A percentile compares a stretch with the other conserved stretches of the same genome.
Conservation (phyloP, 441 rosid species). For the Isatis lusitanica region DNA sequence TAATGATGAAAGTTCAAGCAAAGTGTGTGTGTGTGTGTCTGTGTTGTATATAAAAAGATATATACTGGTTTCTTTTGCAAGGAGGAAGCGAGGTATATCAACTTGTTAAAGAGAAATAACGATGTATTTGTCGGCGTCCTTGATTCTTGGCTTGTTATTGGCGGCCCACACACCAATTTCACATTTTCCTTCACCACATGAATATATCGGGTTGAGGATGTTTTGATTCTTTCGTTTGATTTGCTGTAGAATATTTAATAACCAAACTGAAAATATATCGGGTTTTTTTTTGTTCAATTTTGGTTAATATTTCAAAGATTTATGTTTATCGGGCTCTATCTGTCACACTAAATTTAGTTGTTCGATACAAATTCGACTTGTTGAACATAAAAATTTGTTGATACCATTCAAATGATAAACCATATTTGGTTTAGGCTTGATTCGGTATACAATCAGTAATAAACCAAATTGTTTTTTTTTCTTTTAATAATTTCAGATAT, state of each 20-base stretch:
- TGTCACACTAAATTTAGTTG: neutral
- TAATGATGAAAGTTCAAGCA: slow-evolving; percentile 12
- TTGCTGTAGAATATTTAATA: neutral
- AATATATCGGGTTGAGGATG: neutral
- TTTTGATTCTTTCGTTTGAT: neutral
- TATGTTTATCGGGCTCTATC: neutral
- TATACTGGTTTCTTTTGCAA: slow-evolving; percentile 1
- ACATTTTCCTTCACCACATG: slow-evolving; percentile 32
- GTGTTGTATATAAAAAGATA: neutral
- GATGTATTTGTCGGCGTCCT: slow-evolving; percentile 30
- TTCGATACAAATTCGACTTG: neutral
- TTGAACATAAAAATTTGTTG: neutral
- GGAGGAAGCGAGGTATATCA: slow-evolving; percentile 13
- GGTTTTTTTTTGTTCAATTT: neutral
- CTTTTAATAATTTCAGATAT: neutral
- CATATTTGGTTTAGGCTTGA: neutral
- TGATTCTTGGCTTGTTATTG: slow-evolving; percentile 27
- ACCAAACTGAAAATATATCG: neutral
- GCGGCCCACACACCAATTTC: slow-evolving; percentile 13
- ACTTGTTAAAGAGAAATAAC: slow-evolving; percentile 20
- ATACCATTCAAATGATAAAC: neutral
- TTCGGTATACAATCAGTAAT: neutral
- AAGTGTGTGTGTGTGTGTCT: neutral
- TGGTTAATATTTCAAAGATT: neutral
- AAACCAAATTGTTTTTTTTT: neutral